These are phyloP conservation scores for sunflower (Helianthus annuus) DNA, from an alignment of 129 eudicot species.

Conservation along the genomic window DNA sequence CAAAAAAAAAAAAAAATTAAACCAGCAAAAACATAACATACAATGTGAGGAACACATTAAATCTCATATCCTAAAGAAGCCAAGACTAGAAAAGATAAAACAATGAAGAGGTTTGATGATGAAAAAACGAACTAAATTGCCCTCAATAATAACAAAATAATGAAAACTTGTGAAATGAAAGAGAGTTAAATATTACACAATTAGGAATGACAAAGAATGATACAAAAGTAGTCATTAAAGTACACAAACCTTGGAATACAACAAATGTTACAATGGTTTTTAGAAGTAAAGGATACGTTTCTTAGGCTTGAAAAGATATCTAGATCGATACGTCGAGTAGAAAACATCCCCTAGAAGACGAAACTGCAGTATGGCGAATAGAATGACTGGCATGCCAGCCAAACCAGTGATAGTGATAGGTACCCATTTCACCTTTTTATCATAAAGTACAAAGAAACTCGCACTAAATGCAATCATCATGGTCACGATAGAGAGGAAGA, in stretches of 20 bases:
- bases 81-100: too few relatives aligned
- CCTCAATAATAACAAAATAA: too few relatives aligned
- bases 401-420: not conserved
- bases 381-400: constrained; percentile 15
- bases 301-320: constrained; percentile 5
- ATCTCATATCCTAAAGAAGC: too few relatives aligned
- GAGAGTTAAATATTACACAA: not conserved
- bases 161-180: too few relatives aligned
- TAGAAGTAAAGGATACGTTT: constrained; percentile 1
- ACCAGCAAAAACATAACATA: too few relatives aligned
- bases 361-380: not conserved
- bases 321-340: not conserved
- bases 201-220: not conserved
- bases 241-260: not conserved
- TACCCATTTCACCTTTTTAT: constrained; percentile 2
- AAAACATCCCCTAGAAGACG: constrained; percentile 8
- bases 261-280: not conserved
- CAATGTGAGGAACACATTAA: too few relatives aligned
- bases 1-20: too few relatives aligned
- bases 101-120: too few relatives aligned
- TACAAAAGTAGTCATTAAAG: not conserved
- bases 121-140: too few relatives aligned
- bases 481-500: constrained; percentile 11
- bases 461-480: constrained; percentile 22
- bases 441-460: constrained; percentile 7